Percentiles rank a stretch among this genome's conserved stretches.
These are phyloP conservation scores for Saposhnikovia divaricata DNA, from an alignment of 129 eudicot genomes.

Conservation along the genomic window DNA sequence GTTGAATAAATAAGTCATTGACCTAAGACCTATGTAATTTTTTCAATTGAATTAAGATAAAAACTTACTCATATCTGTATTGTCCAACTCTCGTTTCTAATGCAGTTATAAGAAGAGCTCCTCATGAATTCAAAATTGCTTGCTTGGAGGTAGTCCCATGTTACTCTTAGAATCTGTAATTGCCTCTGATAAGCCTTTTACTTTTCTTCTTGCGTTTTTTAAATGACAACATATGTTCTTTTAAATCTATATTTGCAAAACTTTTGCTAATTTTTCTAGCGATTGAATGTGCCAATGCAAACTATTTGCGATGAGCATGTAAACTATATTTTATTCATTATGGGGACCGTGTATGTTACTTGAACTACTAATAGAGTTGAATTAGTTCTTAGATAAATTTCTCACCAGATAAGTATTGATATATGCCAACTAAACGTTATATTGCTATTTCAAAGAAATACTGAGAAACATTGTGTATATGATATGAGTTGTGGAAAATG, in stretches of 20 bases:
- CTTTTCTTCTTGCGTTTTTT: background rate
- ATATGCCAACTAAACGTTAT: background rate
- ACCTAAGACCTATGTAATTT: background rate
- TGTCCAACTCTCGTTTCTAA: constrained; percentile 6
- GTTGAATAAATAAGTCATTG: background rate
- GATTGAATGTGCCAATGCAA: background rate
- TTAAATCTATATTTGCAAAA: background rate
- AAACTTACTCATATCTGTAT: background rate
- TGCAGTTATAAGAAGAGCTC: constrained; percentile 99
- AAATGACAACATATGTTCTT: background rate
- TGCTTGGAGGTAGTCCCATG: constrained; percentile 79
- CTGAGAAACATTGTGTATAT: background rate
- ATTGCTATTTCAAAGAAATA: background rate
- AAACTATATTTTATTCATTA: background rate
- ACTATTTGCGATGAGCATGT: background rate
- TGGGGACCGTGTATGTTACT: background rate
- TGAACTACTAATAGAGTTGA: background rate
- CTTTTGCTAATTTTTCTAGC: background rate
- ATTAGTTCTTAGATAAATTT: background rate
- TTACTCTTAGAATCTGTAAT: background rate
- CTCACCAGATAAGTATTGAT: background rate
- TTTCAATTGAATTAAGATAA: background rate
- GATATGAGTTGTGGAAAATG: background rate
- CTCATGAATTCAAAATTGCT: constrained; percentile 91
- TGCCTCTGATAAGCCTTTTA: background rate